These are phyloP conservation scores for Zygosaccharomyces sapae DNA, from an alignment of 1,139 yeast species.

Conservation along the genomic window DNA sequence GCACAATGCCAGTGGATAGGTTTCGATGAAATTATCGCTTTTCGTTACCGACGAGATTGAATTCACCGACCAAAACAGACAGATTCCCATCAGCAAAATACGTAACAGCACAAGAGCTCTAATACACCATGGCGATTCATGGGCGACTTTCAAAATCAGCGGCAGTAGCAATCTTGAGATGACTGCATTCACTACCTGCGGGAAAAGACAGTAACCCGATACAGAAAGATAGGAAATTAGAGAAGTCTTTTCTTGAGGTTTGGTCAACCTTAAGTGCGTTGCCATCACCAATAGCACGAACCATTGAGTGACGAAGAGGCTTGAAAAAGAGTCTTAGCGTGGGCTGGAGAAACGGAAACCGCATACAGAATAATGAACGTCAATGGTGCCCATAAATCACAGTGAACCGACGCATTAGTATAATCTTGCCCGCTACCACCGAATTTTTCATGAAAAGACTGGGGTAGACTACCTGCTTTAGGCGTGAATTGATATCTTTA, in stretches of 20 bases:
- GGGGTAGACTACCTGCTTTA: conserved; percentile 36
- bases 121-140: conserved; percentile 18
- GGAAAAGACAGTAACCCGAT: conserved; percentile 34
- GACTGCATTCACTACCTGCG: conserved; percentile 30
- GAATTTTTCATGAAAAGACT: conserved; percentile 16
- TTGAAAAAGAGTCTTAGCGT: conserved; percentile 30
- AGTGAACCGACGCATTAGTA: conserved; percentile 16
- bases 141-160: conserved; percentile 16
- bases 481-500: conserved; percentile 31
- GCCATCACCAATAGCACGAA: conserved; percentile 29
- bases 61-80: conserved; percentile 29
- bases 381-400: conserved; percentile 37
- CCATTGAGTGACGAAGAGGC: conserved; percentile 33
- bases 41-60: conserved; percentile 29
- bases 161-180: conserved; percentile 29
- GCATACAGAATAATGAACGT: conserved; percentile 32
- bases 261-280: conserved; percentile 29
- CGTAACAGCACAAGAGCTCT: conserved; percentile 22
- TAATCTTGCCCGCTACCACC: conserved; percentile 4
- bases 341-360: conserved; percentile 27
- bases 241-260: conserved; percentile 27
- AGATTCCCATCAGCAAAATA: conserved; percentile 19
- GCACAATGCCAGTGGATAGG: conserved; percentile 30
- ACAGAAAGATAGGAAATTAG: conserved; percentile 31
- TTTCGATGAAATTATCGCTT: conserved; percentile 25